These are phyloP conservation scores for Sugiyamaella neomexicana DNA, from an alignment of 1,139 yeast genomes.

Conservation along the genomic window DNA sequence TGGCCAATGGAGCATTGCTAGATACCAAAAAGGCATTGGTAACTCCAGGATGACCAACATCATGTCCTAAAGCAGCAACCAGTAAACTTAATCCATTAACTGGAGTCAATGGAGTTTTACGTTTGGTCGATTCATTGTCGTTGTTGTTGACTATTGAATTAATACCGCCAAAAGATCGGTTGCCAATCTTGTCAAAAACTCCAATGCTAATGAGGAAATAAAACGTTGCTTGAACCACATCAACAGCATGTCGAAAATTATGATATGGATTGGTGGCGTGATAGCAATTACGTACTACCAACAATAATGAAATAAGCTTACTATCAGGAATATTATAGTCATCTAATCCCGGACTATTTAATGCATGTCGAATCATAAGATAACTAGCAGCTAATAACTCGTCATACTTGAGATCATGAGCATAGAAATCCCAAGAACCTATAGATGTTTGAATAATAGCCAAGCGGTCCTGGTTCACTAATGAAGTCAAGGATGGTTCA, in stretches of 20 bases:
- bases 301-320: slow-evolving; percentile 57
- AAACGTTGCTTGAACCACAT: slow-evolving; percentile 88
- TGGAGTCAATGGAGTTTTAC: slow-evolving; percentile 27
- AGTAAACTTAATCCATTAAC: slow-evolving; percentile 59
- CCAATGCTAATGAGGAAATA: slow-evolving; percentile 50
- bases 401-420: slow-evolving; percentile 65
- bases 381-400: slow-evolving; percentile 65
- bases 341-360: slow-evolving; percentile 35
- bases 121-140: not conserved
- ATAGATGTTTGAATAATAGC: slow-evolving; percentile 8
- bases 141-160: not conserved
- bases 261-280: slow-evolving; percentile 87
- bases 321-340: slow-evolving; percentile 43
- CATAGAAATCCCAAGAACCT: slow-evolving; percentile 53
- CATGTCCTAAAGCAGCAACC: slow-evolving; percentile 91
- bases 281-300: slow-evolving; percentile 71
- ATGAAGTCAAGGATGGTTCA: slow-evolving; percentile 5
- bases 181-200: slow-evolving; percentile 48
- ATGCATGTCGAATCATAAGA: slow-evolving; percentile 54
- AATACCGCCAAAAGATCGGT: slow-evolving; percentile 30
- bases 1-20: slow-evolving; percentile 65
- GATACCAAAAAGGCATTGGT: slow-evolving; percentile 72
- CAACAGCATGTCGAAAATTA: slow-evolving; percentile 93
- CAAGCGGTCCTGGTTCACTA: slow-evolving; percentile 7
- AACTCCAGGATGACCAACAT: slow-evolving; percentile 94